Evolutionary conservation across 2,329 filamentous ascomycete genomes (phyloP).

Genomic region (Parastagonospora nodorum): DNA sequence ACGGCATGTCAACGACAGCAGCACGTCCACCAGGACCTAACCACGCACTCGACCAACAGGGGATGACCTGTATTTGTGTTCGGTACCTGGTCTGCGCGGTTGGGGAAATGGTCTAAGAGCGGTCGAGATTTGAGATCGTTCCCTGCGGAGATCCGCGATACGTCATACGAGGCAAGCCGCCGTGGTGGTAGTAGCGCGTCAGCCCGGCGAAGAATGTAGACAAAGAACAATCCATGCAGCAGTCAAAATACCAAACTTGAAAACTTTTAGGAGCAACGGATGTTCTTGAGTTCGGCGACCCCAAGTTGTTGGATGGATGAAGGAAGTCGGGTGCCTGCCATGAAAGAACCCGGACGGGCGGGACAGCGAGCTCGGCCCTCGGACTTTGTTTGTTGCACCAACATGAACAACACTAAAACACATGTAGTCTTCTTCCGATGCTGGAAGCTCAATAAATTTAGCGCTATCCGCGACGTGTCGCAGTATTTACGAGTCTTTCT

Average conservation of each 20-base stretch:
- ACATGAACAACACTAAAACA: too few relatives aligned
- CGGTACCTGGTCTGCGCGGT: neutral
- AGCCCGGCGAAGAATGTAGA: neutral
- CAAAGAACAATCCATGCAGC: neutral
- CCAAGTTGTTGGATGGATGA: too few relatives aligned
- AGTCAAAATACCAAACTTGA: neutral
- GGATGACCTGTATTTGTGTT: neutral
- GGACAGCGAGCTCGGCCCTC: too few relatives aligned
- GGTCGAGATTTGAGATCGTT: neutral
- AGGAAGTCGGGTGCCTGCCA: too few relatives aligned
- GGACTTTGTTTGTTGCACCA: too few relatives aligned
- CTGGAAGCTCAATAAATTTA: neutral
- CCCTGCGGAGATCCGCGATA: conserved; percentile 3
- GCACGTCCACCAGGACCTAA: neutral
- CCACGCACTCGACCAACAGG: neutral
- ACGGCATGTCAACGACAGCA: conserved; percentile 10
- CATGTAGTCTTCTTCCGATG: neutral
- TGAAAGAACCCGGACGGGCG: too few relatives aligned
- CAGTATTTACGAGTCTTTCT: conserved; percentile 12
- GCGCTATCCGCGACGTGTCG: too few relatives aligned
- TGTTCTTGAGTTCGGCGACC: too few relatives aligned
- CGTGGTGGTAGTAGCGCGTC: conserved; percentile 1
- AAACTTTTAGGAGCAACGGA: too few relatives aligned
- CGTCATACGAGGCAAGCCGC: conserved; percentile 3
- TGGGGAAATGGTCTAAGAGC: too few relatives aligned